These are phyloP conservation scores for Penicillium italicum DNA, from an alignment of 2,329 filamentous ascomycete genomes.

Conservation along the genomic window DNA sequence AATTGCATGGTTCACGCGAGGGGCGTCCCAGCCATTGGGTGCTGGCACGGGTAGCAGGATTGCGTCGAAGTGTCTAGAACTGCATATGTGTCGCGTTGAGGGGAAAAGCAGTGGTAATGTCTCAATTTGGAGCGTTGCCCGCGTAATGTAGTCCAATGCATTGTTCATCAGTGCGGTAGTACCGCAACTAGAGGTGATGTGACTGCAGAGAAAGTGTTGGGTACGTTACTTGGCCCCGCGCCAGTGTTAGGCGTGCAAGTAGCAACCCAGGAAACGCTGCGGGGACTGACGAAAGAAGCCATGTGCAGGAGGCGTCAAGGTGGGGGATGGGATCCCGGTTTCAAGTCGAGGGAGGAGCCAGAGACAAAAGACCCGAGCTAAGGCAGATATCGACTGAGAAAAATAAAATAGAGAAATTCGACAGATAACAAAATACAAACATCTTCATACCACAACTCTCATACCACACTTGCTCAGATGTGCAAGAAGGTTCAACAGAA, in stretches of 20 bases:
- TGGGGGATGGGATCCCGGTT: conserved; percentile 5
- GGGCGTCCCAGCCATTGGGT: not conserved
- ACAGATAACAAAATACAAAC: conserved; percentile 1
- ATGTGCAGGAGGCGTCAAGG: conserved; percentile 10
- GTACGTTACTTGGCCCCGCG: not conserved
- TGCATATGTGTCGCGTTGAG: conserved; percentile 2
- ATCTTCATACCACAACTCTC: not conserved
- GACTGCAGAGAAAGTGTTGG: conserved; percentile 1
- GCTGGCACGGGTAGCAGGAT: not conserved
- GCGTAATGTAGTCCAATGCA: conserved; percentile 1
- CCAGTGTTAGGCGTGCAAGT: conserved; percentile 1
- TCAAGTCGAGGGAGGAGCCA: not conserved
- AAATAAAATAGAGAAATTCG: conserved; percentile 1
- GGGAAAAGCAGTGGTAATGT: not conserved
- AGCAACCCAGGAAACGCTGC: conserved; percentile 1
- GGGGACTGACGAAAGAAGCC: conserved; percentile 10
- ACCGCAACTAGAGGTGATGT: conserved; percentile 13
- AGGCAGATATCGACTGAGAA: not conserved
- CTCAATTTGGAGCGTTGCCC: conserved; percentile 1
- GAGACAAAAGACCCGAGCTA: conserved; percentile 6
- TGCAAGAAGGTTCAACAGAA: not conserved
- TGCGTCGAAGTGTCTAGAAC: conserved; percentile 4
- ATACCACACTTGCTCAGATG: not conserved
- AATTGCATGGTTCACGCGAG: not conserved
- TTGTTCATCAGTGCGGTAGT: not conserved